phyloP scores from a whole-genome alignment of 2,329 filamentous ascomycete genomes.

The Diplodia mutila region DNA sequence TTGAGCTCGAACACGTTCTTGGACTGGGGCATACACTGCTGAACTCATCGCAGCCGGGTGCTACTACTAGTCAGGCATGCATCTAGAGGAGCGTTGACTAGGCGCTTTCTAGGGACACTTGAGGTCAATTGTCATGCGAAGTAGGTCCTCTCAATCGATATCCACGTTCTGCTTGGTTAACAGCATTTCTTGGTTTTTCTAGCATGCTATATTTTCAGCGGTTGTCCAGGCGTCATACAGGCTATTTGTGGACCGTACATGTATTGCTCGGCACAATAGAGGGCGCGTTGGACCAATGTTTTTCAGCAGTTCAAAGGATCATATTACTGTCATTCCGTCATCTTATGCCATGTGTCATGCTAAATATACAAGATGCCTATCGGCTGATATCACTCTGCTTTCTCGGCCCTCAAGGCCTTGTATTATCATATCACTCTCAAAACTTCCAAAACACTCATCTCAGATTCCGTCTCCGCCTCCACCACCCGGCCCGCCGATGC shows the following conservation, averaged over 20 bases:
- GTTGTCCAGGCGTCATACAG: neutral
- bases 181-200: neutral
- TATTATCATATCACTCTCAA: too few species aligned
- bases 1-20: neutral
- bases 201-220: neutral
- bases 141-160: constrained; percentile 20
- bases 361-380: constrained; percentile 1
- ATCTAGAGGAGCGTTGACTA: neutral
- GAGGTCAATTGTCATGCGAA: neutral
- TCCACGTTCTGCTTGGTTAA: constrained; percentile 6
- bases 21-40: neutral
- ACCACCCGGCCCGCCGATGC: constrained; percentile 26
- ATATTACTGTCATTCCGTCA: neutral
- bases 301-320: neutral
- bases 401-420: neutral
- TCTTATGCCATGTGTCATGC: neutral
- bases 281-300: neutral
- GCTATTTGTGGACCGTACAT: neutral
- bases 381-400: constrained; percentile 5
- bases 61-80: neutral
- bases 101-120: neutral
- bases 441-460: neutral
- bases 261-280: neutral
- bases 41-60: neutral
- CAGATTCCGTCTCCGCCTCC: constrained; percentile 26